Conservation (phyloP, 305 asterid genomes). For the Euphrasia arctica region DNA sequence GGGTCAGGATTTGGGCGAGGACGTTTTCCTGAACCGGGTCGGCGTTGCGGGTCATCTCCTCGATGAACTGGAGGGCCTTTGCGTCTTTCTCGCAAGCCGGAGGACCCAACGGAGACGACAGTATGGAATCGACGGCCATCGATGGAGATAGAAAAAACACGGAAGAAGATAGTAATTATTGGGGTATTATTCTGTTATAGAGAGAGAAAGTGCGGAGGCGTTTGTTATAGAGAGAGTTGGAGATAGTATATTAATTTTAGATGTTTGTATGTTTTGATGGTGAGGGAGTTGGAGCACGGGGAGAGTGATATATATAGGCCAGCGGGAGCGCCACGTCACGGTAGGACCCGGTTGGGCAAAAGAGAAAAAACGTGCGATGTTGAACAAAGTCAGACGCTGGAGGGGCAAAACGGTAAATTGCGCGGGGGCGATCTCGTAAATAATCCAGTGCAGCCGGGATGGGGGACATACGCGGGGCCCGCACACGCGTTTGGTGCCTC, state of each 20-base stretch:
- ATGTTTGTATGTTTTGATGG: conserved; percentile 8
- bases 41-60: conserved; percentile 82
- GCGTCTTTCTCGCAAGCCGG: conserved; percentile 89
- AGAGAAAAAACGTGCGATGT: conserved; percentile 39
- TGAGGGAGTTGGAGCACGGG: conserved; percentile 28
- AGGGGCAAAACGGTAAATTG: conserved; percentile 23
- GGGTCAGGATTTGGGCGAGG: conserved; percentile 54
- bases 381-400: conserved; percentile 35
- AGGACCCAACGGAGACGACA: conserved; percentile 80
- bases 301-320: conserved; percentile 29
- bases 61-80: conserved; percentile 86
- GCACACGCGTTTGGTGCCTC: not conserved
- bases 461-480: conserved; percentile 46
- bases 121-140: conserved; percentile 88
- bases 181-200: not conserved
- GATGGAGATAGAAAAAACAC: not conserved
- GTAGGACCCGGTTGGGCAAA: conserved; percentile 22
- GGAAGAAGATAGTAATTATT: not conserved
- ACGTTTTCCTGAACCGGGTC: conserved; percentile 75
- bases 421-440: conserved; percentile 37
- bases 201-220: conserved; percentile 16
- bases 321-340: conserved; percentile 32
- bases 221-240: not conserved
- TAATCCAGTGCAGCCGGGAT: conserved; percentile 10
- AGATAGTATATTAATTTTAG: not conserved